phyloP scores from a whole-genome alignment of 2,329 filamentous ascomycete genomes.

The Diaporthe humulicola region DNA sequence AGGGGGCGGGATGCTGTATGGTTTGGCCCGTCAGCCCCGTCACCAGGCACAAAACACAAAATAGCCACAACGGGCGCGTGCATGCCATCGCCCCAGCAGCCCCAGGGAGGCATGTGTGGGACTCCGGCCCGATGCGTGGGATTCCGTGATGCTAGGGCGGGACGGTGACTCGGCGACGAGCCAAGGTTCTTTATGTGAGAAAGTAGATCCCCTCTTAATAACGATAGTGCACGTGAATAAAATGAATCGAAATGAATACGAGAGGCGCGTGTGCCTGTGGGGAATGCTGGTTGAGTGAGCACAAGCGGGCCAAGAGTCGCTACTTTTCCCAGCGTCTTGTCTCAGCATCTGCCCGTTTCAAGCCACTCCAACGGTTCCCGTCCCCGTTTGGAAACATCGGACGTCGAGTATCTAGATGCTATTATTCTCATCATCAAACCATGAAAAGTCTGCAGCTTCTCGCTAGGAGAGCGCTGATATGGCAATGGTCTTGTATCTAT shows the following conservation, averaged over 20 bases:
- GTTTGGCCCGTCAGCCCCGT: background rate
- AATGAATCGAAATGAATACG: constrained; percentile 11
- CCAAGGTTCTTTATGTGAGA: background rate
- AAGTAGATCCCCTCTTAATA: background rate
- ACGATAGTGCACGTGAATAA: background rate
- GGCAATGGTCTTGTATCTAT: background rate
- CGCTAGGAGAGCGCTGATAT: background rate
- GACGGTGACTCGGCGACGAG: background rate
- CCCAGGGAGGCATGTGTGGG: background rate
- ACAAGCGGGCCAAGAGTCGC: constrained; percentile 14
- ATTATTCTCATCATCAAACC: background rate
- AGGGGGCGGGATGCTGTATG: background rate
- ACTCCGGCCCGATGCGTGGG: constrained; percentile 2
- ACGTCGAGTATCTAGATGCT: background rate
- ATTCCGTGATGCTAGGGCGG: background rate
- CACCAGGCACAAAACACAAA: background rate
- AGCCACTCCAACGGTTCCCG: constrained; percentile 14
- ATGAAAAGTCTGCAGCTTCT: background rate
- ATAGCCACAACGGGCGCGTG: background rate
- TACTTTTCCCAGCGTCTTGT: background rate
- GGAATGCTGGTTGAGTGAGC: background rate
- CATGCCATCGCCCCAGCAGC: background rate
- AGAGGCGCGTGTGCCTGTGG: constrained; percentile 2
- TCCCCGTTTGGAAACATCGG: background rate
- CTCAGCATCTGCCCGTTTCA: background rate